phyloP scores from a whole-genome alignment of 192 early-diverging fungal species.

The Coemansia sp. region DNA sequence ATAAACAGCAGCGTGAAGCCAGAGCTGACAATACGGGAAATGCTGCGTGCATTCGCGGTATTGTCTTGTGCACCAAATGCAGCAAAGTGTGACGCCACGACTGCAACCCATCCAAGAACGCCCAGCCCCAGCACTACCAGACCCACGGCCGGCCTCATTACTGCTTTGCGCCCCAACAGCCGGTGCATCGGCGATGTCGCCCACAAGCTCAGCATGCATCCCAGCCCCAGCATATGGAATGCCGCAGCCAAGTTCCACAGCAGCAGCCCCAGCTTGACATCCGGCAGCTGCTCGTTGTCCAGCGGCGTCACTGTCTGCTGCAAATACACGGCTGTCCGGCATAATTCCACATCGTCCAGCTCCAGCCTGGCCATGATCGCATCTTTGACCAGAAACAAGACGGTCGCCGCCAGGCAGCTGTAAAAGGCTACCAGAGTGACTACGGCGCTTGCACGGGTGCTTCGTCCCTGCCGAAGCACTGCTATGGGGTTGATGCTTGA shows the following conservation, averaged over 20 bases:
- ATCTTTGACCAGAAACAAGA: conserved; percentile 39
- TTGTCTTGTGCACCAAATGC: conserved; percentile 13
- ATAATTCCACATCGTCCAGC: conserved; percentile 39
- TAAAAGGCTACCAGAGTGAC: conserved; percentile 35
- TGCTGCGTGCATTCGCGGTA: conserved; percentile 31
- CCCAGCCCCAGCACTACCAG: conserved; percentile 25
- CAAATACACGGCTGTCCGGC: conserved; percentile 34
- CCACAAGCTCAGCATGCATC: conserved; percentile 33
- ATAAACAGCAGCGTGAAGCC: conserved; percentile 17
- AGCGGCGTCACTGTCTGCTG: conserved; percentile 25
- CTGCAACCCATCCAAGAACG: conserved; percentile 6
- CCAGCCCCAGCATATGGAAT: conserved; percentile 31
- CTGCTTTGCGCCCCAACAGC: conserved; percentile 22
- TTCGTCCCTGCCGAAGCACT: conserved; percentile 23
- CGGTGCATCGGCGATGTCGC: conserved; percentile 19
- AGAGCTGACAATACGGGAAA: conserved; percentile 25
- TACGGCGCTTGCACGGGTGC: conserved; percentile 14
- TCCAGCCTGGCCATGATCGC: conserved; percentile 48
- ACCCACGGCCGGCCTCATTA: conserved; percentile 17
- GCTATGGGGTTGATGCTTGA: conserved; percentile 30
- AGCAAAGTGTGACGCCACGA: conserved; percentile 30
- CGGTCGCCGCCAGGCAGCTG: conserved; percentile 25
- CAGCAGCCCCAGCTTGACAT: conserved; percentile 27
- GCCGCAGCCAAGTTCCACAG: conserved; percentile 43
- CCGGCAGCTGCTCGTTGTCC: conserved; percentile 25